Evolutionary conservation across 495 filamentous ascomycete species (phyloP), one percentile per base, ranked within the genome.

Genomic region (Penicillium dipodomyicola): DNA sequence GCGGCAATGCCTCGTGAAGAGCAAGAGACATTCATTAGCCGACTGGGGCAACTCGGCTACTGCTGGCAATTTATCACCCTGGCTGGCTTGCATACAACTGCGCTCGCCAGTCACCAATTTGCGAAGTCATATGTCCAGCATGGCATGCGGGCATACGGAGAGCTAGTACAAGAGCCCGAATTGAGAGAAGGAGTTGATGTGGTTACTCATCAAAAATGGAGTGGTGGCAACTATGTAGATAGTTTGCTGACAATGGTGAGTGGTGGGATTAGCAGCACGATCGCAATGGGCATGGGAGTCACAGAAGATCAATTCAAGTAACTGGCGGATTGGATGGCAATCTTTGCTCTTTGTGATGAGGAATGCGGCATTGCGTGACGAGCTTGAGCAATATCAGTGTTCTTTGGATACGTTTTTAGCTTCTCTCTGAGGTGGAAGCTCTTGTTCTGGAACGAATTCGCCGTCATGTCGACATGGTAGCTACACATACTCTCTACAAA

Each of bases 1-100:
- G 78, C 91, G 42, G 94, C 94, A 68, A 98, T 98, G 94, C 79
- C 89, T 23, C 83, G 87, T 59, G 80, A 85, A 44, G 94, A 97
- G 70, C 94, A 98, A 74, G 90, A 96, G 76, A 97, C 94, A 20
- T 98, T 96, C 77, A 97, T 98, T 77, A 77, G 86, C 57, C 90
- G 93, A 17, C 87, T 98, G 37, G 91, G 85, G 52, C 72, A 75
- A 43, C 84, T 98, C 30, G 93, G 94, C 45, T 98, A 97, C 83
- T 96, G 88, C 81, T 97, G 94, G 94, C 94, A 98, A 75, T 98
- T 98, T 84, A 97, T 98, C 80, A 98, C 94, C 32, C 85, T 98
- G 32, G 94, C 92, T n/a, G 94, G 94, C 57, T 82, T 97, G 63
- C 94, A 97, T 80, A 95, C 90, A 27, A 96, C 90, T 7, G 94